Conservation (phyloP, 2,329 filamentous ascomycete genomes). For the Whalleya microplaca region DNA sequence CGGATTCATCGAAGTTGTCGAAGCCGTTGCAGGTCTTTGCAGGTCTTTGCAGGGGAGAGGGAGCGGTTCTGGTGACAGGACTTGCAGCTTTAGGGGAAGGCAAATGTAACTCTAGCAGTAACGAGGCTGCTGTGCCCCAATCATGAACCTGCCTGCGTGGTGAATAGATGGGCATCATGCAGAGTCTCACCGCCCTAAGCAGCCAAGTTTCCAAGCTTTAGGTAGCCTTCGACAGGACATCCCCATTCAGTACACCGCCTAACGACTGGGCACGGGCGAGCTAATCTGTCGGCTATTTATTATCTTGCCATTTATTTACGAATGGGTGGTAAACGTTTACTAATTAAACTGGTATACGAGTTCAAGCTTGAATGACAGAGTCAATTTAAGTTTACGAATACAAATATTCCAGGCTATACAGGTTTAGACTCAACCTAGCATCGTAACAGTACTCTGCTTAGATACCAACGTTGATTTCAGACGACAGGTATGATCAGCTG, state of each 20-base stretch:
- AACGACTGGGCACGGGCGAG: not conserved
- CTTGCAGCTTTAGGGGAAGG: slow-evolving; percentile 14
- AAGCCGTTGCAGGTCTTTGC: not conserved
- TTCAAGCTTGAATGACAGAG: not conserved
- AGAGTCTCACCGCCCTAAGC: slow-evolving; percentile 30
- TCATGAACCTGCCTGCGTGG: slow-evolving; percentile 29
- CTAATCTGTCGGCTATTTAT: not conserved
- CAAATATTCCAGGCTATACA: not conserved
- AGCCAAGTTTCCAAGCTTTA: slow-evolving; percentile 1
- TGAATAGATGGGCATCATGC: slow-evolving; percentile 31
- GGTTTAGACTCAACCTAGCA: not conserved
- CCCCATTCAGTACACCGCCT: not conserved
- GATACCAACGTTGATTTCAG: not conserved
- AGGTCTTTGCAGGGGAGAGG: not conserved
- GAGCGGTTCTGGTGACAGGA: slow-evolving; percentile 10
- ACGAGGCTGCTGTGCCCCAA: slow-evolving; percentile 27
- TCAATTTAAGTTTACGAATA: not conserved
- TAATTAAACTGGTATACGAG: not conserved
- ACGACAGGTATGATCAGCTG: not conserved
- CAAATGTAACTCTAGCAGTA: slow-evolving; percentile 29
- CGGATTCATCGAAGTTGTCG: not conserved
- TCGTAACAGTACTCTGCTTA: not conserved
- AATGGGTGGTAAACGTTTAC: not conserved
- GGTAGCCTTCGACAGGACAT: not conserved
- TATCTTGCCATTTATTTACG: not conserved